These are phyloP conservation scores for Trichosanthes truncata DNA, from an alignment of 306 rosid species.

Conservation along the genomic window DNA sequence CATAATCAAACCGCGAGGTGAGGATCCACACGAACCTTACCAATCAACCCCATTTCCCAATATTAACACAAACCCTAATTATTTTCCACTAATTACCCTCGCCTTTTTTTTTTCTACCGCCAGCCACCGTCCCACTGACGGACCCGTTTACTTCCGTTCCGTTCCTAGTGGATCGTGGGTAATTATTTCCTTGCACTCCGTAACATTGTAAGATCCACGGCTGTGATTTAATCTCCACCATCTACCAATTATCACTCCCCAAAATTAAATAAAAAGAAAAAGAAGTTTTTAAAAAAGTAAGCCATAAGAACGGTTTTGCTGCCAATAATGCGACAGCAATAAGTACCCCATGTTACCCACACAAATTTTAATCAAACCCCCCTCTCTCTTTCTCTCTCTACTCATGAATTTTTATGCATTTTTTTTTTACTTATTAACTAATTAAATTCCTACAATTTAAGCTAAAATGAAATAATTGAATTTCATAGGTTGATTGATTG, in stretches of 20 bases:
- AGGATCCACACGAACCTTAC: slow-evolving; percentile 7
- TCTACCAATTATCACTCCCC: background rate
- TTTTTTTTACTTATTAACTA: background rate
- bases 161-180: background rate
- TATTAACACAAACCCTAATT: slow-evolving; percentile 5
- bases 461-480: background rate
- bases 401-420: background rate
- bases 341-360: slow-evolving; percentile 8
- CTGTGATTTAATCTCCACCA: background rate
- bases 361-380: background rate
- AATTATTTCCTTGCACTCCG: background rate
- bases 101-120: background rate
- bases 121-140: background rate
- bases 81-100: slow-evolving; percentile 7
- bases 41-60: slow-evolving; percentile 5
- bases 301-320: background rate
- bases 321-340: slow-evolving; percentile 14
- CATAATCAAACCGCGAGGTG: slow-evolving; percentile 8
- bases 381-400: background rate
- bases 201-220: background rate
- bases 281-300: background rate
- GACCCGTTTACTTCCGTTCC: background rate
- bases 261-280: background rate
- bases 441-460: background rate
- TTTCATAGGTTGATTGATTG: background rate